Percentiles rank a stretch among this genome's conserved stretches.
Conservation (phyloP, 2,329 filamentous ascomycete genomes). For the Aspergillus novofumigatus region DNA sequence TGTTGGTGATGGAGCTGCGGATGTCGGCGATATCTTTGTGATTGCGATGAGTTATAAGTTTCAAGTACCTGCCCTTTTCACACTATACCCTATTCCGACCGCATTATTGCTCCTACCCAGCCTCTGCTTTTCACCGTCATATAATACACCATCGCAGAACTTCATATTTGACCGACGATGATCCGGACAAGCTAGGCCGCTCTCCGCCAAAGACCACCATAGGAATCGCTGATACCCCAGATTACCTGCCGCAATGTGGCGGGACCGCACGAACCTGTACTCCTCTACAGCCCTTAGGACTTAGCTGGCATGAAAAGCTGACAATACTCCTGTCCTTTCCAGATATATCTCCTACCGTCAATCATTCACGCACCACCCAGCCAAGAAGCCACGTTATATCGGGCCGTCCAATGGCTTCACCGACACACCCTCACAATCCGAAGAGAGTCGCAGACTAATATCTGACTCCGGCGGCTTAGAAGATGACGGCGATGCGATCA, state of each 20-base stretch:
- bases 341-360: constrained; percentile 99
- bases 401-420: constrained; percentile 57
- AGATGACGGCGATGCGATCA: constrained; percentile 88
- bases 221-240: constrained; percentile 7
- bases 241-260: constrained; percentile 77
- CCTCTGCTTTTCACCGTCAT: not conserved
- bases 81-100: not conserved
- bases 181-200: constrained; percentile 12
- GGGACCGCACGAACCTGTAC: constrained; percentile 97
- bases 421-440: constrained; percentile 56
- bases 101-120: not conserved
- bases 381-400: constrained; percentile 72
- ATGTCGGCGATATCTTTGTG: constrained; percentile 1
- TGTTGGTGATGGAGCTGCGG: constrained; percentile 11
- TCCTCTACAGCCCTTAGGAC: not conserved
- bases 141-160: not conserved
- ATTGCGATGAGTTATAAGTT: not conserved
- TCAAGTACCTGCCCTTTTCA: not conserved
- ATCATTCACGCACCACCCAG: constrained; percentile 92
- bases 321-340: constrained; percentile 15
- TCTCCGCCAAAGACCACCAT: constrained; percentile 17
- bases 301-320: constrained; percentile 1
- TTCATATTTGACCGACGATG: constrained; percentile 8
- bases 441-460: constrained; percentile 78
- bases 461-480: constrained; percentile 64